phyloP scores from a whole-genome alignment of 2,329 filamentous ascomycete genomes.

The Calonectria hawksworthii region DNA sequence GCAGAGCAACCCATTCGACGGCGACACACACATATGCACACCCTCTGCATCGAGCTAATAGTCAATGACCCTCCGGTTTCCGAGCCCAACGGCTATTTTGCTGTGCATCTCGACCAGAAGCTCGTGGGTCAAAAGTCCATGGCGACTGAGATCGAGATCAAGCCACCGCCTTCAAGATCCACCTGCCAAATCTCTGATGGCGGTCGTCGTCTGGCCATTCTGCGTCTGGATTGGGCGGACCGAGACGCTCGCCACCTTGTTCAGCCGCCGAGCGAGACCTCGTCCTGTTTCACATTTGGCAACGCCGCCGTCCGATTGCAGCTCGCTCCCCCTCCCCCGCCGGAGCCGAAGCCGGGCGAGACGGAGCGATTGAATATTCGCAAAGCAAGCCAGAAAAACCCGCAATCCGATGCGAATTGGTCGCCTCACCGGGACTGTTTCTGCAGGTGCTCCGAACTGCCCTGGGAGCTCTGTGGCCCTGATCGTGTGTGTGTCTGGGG shows the following conservation, averaged over 20 bases:
- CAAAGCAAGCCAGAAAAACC: background rate
- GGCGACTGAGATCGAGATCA: conserved; percentile 38
- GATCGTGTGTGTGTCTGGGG: background rate
- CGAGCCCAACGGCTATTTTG: conserved; percentile 14
- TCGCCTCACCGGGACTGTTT: background rate
- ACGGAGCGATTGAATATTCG: background rate
- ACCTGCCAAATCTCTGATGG: conserved; percentile 40
- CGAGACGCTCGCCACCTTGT: background rate
- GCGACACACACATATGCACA: conserved; percentile 2
- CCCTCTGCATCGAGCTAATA: conserved; percentile 22
- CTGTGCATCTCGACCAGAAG: conserved; percentile 32
- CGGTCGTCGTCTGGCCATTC: background rate
- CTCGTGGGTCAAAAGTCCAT: conserved; percentile 7
- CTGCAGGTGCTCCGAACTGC: background rate
- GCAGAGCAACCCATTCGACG: background rate
- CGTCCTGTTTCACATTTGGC: conserved; percentile 9
- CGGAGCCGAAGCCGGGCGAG: conserved; percentile 27
- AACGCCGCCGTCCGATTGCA: conserved; percentile 6
- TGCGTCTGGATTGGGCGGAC: background rate
- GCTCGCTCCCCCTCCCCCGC: conserved; percentile 1
- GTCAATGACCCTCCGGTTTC: background rate
- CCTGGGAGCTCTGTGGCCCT: background rate
- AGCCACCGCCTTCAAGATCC: conserved; percentile 41
- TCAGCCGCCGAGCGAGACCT: background rate
- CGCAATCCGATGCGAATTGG: background rate